Conservation (phyloP, 2,329 filamentous ascomycete species). For the Cordyceps militaris region DNA sequence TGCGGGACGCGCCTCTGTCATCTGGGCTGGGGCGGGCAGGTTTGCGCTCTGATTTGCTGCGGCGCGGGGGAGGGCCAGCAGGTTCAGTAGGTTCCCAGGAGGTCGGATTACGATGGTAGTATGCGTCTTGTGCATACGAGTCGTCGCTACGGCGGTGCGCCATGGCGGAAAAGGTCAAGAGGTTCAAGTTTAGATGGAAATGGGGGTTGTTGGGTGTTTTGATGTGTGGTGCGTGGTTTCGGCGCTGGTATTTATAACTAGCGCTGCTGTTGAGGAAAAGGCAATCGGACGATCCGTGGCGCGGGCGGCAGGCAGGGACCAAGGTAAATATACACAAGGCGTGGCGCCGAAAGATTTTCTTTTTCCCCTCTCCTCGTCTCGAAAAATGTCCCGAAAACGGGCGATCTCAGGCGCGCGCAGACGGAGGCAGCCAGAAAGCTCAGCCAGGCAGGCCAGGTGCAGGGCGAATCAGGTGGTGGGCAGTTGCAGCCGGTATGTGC, state of each 20-base stretch:
- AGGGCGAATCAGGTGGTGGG: slow-evolving; percentile 6
- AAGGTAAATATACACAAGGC: not conserved
- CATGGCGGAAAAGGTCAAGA: slow-evolving; percentile 18
- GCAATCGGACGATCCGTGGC: not conserved
- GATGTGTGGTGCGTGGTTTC: not conserved
- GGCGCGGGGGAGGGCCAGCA: slow-evolving; percentile 15
- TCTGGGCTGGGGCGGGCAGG: slow-evolving; percentile 17
- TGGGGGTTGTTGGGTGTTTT: not conserved
- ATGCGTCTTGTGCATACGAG: slow-evolving; percentile 18
- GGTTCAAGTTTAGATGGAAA: not conserved
- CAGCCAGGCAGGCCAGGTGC: slow-evolving; percentile 1
- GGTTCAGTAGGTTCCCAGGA: slow-evolving; percentile 12
- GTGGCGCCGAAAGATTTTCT: not conserved
- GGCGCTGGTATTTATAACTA: too few relatives aligned
- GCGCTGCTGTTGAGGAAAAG: not conserved
- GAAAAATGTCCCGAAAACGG: not conserved
- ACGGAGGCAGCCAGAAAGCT: slow-evolving; percentile 3
- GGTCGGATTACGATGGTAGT: slow-evolving; percentile 17
- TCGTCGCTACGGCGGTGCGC: slow-evolving; percentile 20
- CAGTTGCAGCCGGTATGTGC: not conserved
- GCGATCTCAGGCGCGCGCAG: not conserved
- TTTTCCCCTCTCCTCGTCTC: not conserved
- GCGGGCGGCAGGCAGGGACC: not conserved
- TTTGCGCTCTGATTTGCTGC: slow-evolving; percentile 20
- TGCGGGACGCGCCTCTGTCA: slow-evolving; percentile 5